These are phyloP conservation scores for Acidomyces sp. DNA, from an alignment of 495 filamentous ascomycete genomes.

Conservation along the genomic window DNA sequence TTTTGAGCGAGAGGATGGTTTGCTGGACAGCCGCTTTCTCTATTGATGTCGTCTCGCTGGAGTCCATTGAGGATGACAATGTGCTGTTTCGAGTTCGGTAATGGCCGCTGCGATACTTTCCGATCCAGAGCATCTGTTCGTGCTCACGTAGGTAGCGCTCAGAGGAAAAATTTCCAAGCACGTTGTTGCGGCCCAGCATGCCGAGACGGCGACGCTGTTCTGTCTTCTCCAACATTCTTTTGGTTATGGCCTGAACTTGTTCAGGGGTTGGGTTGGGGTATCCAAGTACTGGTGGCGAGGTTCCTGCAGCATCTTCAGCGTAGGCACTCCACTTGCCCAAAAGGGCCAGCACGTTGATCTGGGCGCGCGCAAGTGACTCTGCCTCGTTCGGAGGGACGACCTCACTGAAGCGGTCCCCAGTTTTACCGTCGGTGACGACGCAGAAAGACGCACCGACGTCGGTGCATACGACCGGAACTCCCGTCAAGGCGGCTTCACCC, in stretches of 20 bases:
- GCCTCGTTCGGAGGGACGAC: conserved; percentile 53
- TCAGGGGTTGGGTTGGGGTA: conserved; percentile 36
- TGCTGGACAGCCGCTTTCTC: too few species aligned
- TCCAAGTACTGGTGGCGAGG: too few species aligned
- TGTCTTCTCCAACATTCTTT: conserved; percentile 50
- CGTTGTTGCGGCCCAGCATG: conserved; percentile 47
- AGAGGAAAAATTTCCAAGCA: conserved; percentile 47
- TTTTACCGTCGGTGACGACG: conserved; percentile 48
- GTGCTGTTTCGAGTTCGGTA: conserved; percentile 2
- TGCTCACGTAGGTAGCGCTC: conserved; percentile 54
- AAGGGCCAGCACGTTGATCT: conserved; percentile 48
- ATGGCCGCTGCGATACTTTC: conserved; percentile 7
- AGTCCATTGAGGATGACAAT: too few species aligned
- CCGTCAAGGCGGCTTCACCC: conserved; percentile 51
- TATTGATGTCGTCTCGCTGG: too few species aligned
- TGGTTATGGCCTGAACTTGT: conserved; percentile 42
- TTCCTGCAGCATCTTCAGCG: conserved; percentile 34
- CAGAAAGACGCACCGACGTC: conserved; percentile 51
- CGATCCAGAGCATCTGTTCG: conserved; percentile 35
- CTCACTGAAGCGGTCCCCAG: conserved; percentile 45
- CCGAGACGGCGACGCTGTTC: conserved; percentile 45
- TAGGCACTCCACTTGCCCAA: conserved; percentile 47
- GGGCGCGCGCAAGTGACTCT: conserved; percentile 43
- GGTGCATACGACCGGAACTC: conserved; percentile 51
- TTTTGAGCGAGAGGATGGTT: too few species aligned